Percentiles rank a stretch among this genome's conserved stretches.
Evolutionary conservation across 2,329 filamentous ascomycete genomes (phyloP).

Genomic region (Podosphaera fusca): DNA sequence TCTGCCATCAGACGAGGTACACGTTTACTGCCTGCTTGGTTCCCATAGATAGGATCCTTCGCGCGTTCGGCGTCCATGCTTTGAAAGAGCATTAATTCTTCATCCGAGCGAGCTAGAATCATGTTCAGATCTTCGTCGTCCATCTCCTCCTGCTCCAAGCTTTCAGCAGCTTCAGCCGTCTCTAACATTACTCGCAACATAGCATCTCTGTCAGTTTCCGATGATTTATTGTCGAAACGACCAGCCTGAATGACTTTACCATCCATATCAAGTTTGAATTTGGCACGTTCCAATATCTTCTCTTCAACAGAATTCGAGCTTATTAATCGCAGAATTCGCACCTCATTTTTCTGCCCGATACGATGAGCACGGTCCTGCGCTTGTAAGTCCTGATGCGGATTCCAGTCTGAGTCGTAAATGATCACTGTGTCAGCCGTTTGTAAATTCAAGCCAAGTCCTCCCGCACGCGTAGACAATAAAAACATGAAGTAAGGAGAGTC

Average conservation of each 20-base stretch:
- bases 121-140: constrained; percentile 93
- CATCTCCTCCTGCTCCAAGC: constrained; percentile 78
- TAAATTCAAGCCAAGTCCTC: constrained; percentile 89
- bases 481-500: constrained; percentile 93
- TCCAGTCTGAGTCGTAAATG: constrained; percentile 99
- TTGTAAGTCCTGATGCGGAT: constrained; percentile 96
- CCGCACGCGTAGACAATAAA: constrained; percentile 90
- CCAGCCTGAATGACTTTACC: constrained; percentile 98
- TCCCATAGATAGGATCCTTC: constrained; percentile 48
- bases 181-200: constrained; percentile 88
- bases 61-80: constrained; percentile 56
- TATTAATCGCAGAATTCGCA: constrained; percentile 85
- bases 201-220: constrained; percentile 91
- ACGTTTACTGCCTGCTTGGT: constrained; percentile 32
- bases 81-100: constrained; percentile 59
- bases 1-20: constrained; percentile 68
- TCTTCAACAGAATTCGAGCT: constrained; percentile 95
- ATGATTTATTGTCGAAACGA: constrained; percentile 99
- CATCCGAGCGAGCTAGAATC: constrained; percentile 72
- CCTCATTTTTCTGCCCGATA: constrained; percentile 99
- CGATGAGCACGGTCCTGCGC: constrained; percentile 98
- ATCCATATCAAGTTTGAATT: constrained; percentile 98
- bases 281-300: constrained; percentile 88
- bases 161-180: constrained; percentile 46
- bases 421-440: constrained; percentile 98